Evolutionary conservation across 1,284 basidiomycete genomes (phyloP), one percentile per base, ranked within the genome.

Genomic region (Amylostereum areolatum): DNA sequence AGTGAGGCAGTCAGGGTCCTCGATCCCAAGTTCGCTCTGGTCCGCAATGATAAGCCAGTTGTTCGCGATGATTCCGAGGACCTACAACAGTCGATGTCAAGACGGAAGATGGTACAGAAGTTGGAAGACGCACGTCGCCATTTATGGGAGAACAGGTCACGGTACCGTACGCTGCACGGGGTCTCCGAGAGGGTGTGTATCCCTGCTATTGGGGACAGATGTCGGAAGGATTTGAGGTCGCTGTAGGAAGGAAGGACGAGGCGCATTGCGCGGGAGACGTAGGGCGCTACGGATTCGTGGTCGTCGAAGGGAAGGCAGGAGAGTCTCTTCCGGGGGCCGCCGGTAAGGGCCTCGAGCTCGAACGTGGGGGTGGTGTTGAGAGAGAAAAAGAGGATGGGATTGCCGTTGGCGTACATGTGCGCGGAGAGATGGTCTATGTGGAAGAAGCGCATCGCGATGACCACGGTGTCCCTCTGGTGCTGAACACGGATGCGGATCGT

Each of bases 1-100:
- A 47, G 53, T 69, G 9, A 84, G 55, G 59, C 90, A 92, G 33
- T 77, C 73, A 0, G 62, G 57, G 59, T 89, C 34, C 34, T 35
- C 34, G 34, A 35, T n/a, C 9, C 34, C 34, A 35, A 35, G 54
- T 0, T 55, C 53, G 36, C 75, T 79, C 56, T 80, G 77, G 59
- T 93, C 90, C 0, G 86, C 81, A 34, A 88, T 81, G 35, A 81
- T 69, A 10, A 83, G 62, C 78, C 80, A 83, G 48, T 74, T 81
- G 3, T 67, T 77, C 0, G 78, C 77, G 33, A 85, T 73, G 18
- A 83, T 72, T 1, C 82, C 83, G 5, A 85, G 63, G 29, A 76
- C 73, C 78, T 82, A n/a, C 53, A 50, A 44, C 46, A 52, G 46
- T 46, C 41, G 42, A 33, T 36, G 48, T 47, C 39, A 56, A 62